Evolutionary conservation across 2,329 filamentous ascomycete genomes (phyloP), one percentile per base, ranked within the genome.

Genomic region (Aspergillus persii): DNA sequence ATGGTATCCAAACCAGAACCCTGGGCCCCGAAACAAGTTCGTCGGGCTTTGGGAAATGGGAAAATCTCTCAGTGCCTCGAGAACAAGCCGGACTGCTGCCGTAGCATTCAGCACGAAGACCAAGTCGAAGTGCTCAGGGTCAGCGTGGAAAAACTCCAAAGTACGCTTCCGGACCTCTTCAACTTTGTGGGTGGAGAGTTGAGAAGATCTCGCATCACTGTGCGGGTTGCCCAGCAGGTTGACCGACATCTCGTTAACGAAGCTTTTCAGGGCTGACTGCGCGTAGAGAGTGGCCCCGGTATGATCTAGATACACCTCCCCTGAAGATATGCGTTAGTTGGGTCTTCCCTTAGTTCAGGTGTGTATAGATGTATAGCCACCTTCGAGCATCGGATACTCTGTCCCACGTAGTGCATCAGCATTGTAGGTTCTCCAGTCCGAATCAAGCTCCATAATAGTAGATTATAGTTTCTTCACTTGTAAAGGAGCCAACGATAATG

Each of bases 171-270:
- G 55, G 29, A 62, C 55, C 31, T 57, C 55, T 26, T 63, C 60
- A 2, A 63, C 56, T n/a, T 52, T 54, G 3, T 41, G 51, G n/a
- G 60, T 61, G 8, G 57, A 58, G 1, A 59, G 48, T 5, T 51
- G 57, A 23, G 62, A 63, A 8, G 62, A 61, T 8, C 60, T 59
- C 12, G 61, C 60, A 15, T 62, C 60, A 0, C 58, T 59, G 18
- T 63, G 62, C 23, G 62, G 62, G 33, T 63, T 63, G 2, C 62
- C 62, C 11, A 59, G 58, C 18, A 63, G 39, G 46, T 60, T 62
- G 7, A 18, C 8, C 47, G 59, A 57, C 18, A 63, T 50, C 26
- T 63, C 60, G 4, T 27, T 15, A 2, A 56, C 53, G 36, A 60
- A 62, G 1, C 49, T 27, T 49, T 54, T 53, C n/a, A 63, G 30